Conservation (phyloP, 2,329 filamentous ascomycete genomes). For the Hymenotorrendiella dingleyae region DNA sequence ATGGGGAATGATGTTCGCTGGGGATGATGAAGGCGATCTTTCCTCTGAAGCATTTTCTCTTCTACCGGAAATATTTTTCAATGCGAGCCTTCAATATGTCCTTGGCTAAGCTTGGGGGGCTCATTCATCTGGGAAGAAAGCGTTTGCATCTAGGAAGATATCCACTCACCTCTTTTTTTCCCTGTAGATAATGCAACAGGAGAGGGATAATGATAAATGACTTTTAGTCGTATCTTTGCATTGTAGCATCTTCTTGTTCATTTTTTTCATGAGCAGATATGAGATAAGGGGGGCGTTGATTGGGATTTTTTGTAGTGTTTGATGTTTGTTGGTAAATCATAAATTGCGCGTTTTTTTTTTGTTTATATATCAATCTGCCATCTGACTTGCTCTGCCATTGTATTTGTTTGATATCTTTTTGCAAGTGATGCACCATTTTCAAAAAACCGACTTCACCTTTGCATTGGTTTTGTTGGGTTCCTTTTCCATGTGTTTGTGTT, state of each 20-base stretch:
- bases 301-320: neutral
- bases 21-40: slow-evolving; percentile 4
- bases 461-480: too few species aligned
- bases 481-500: too few species aligned
- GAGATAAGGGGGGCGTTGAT: too few species aligned
- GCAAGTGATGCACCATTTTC: too few species aligned
- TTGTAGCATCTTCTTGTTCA: slow-evolving; percentile 3
- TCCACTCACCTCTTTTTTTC: slow-evolving; percentile 6
- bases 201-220: slow-evolving; percentile 12
- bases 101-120: neutral
- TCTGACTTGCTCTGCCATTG: too few species aligned
- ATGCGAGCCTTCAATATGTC: neutral
- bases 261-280: neutral
- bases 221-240: slow-evolving; percentile 1
- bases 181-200: slow-evolving; percentile 23
- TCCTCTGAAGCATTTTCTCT: slow-evolving; percentile 10
- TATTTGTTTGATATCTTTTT: too few species aligned
- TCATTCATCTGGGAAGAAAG: too few species aligned
- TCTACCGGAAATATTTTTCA: slow-evolving; percentile 6
- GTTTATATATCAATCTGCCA: too few species aligned
- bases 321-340: neutral
- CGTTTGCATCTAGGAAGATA: slow-evolving; percentile 15
- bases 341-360: too few species aligned
- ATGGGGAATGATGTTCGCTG: slow-evolving; percentile 1
- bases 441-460: too few species aligned